These are phyloP conservation scores for Dothistroma septosporum DNA, from an alignment of 2,329 filamentous ascomycete genomes.

Conservation along the genomic window DNA sequence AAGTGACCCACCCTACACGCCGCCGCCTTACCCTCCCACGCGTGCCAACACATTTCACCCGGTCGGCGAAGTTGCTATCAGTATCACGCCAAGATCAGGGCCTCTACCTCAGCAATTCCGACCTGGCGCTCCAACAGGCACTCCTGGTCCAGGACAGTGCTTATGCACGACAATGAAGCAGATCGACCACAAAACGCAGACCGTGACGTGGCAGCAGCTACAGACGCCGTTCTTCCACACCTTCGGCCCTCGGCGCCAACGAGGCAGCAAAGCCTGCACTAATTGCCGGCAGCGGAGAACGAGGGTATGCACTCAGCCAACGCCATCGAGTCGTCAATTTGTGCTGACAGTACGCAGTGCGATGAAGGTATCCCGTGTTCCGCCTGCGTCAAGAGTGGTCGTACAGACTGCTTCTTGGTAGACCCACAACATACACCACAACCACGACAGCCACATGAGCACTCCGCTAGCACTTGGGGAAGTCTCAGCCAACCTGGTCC, in stretches of 20 bases:
- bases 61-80: not conserved
- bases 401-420: conserved; percentile 16
- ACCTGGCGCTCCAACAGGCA: conserved; percentile 5
- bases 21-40: conserved; percentile 24
- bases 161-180: conserved; percentile 28
- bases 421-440: not conserved
- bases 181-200: not conserved
- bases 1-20: conserved; percentile 16
- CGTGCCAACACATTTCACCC: not conserved
- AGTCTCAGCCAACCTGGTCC: conserved; percentile 4
- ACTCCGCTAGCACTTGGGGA: conserved; percentile 9
- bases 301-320: conserved; percentile 9
- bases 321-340: not conserved
- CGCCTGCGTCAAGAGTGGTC: conserved; percentile 11
- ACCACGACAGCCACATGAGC: not conserved
- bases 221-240: not conserved
- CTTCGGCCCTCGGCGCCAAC: not conserved
- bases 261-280: conserved; percentile 1
- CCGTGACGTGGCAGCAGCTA: not conserved
- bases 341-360: conserved; percentile 13
- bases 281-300: conserved; percentile 5
- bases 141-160: conserved; percentile 12
- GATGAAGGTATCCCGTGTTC: conserved; percentile 18
- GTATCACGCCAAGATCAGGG: not conserved
- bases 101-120: not conserved